Evolutionary conservation across 1,139 yeast genomes (phyloP).

Genomic region (Williopsis jadinii): DNA sequence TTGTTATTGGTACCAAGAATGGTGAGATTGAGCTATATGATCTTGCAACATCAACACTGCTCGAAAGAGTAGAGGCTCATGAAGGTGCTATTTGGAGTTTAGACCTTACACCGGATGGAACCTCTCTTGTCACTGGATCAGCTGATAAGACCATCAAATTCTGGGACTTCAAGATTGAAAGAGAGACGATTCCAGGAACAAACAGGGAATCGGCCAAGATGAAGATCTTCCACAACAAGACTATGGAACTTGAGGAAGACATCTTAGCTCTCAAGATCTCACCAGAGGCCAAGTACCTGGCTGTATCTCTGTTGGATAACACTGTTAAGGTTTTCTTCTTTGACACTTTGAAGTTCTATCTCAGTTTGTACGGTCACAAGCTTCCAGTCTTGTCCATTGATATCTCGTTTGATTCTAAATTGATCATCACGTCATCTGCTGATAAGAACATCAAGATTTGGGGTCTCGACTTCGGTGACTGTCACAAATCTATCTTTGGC

Average conservation of each 20-base stretch:
- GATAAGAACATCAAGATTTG: slow-evolving; percentile 95
- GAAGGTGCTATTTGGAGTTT: slow-evolving; percentile 88
- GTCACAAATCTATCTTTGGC: slow-evolving; percentile 93
- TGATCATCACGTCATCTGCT: slow-evolving; percentile 88
- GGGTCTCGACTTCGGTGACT: slow-evolving; percentile 99
- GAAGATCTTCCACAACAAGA: slow-evolving; percentile 64
- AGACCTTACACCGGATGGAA: slow-evolving; percentile 83
- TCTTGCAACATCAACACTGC: slow-evolving; percentile 68
- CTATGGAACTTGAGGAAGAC: slow-evolving; percentile 82
- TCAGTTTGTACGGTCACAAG: slow-evolving; percentile 92
- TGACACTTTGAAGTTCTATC: slow-evolving; percentile 79
- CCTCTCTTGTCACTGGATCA: slow-evolving; percentile 81
- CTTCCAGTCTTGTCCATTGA: slow-evolving; percentile 89
- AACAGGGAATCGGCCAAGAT: slow-evolving; percentile 44
- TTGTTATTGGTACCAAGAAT: slow-evolving; percentile 84
- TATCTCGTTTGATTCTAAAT: slow-evolving; percentile 79
- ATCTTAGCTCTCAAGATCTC: slow-evolving; percentile 77
- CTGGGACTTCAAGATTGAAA: slow-evolving; percentile 74
- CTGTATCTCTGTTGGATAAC: slow-evolving; percentile 81
- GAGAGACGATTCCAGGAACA: slow-evolving; percentile 67
- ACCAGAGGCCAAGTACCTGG: slow-evolving; percentile 70
- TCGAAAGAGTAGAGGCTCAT: slow-evolving; percentile 76
- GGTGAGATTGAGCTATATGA: slow-evolving; percentile 86
- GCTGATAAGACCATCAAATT: slow-evolving; percentile 86
- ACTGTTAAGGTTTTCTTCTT: slow-evolving; percentile 89